Base-by-base conservation (phyloP, 169 alveolate species). In the Plasmodium gaboni region DNA sequence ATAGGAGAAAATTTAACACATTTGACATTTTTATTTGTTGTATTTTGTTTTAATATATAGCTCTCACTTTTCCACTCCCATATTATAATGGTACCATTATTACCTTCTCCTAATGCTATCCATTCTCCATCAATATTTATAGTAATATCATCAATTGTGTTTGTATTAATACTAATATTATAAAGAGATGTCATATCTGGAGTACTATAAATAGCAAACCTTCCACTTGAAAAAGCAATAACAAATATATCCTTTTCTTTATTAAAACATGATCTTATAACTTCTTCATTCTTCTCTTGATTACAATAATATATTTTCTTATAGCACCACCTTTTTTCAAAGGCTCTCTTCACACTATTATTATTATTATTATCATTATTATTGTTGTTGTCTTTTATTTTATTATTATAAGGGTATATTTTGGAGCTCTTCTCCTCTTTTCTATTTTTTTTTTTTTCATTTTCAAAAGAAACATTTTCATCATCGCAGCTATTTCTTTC, bases 51-150 rank as follows among this genome's bases (percentile, higher is more conserved):
- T 89, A 98, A 94, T 15, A 99, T 95, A 86, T 97, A 99, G 12
- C 99, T 96, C 87, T 99, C 99, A 69, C 99, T 96, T 91, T 98
- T 97, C 99, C 99, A 99, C 92, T 99, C 99, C 99, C 99, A 99
- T 38, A 99, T 99, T 13, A 98, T 61, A 53, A 92, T 88, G 17
- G 95, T 96, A 0, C 96, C 97, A 12, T 93, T 94, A 86, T 89
- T 95, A 15, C 97, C 92, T 19, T 96, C 95, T 9, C 97, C 98
- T 38, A 96, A 91, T 6, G 97, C 98, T 17, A 97, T 55, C 99
- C 99, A 97, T 44, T 97, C 97, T 22, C 99, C 99, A 88, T 91
- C 97, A 8, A 48, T 74, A 42, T 93, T 88, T 17, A 94, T 71
- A 42, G 92, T 93, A 19, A 94, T 92, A 15, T 94, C 92, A 73